phyloP scores from a whole-genome alignment of 805 yeast species.

The Saccharomycopsis fermentans region DNA sequence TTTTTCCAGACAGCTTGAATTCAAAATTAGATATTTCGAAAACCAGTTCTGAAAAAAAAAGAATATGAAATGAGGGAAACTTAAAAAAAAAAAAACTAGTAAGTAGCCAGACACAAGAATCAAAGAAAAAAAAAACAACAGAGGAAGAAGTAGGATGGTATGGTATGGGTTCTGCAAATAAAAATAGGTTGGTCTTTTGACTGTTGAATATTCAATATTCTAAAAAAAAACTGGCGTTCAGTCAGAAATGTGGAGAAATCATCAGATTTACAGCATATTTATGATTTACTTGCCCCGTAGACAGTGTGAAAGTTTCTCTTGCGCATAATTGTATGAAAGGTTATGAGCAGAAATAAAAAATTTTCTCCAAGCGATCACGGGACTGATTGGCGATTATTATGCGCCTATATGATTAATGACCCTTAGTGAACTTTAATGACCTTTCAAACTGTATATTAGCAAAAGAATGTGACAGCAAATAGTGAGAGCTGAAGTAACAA shows the following conservation, averaged over 20 bases:
- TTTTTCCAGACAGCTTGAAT: too few species aligned
- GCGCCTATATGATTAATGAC: too few species aligned
- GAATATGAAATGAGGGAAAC: not conserved
- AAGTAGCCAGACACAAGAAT: too few species aligned
- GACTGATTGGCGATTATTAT: not conserved
- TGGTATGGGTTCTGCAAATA: too few species aligned
- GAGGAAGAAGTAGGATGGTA: too few species aligned
- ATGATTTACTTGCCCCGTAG: not conserved
- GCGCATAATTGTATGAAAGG: not conserved
- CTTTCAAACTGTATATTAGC: not conserved
- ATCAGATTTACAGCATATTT: not conserved
- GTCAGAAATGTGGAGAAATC: slow-evolving; percentile 1
- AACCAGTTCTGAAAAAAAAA: not conserved
- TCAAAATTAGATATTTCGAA: too few species aligned
- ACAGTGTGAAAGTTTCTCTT: not conserved
- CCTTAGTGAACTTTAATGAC: too few species aligned
- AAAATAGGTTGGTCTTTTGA: not conserved
- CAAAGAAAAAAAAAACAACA: not conserved
- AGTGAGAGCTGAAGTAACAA: too few species aligned
- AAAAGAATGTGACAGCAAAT: too few species aligned
- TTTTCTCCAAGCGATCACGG: not conserved
- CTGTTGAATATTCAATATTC: not conserved
- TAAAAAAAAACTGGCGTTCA: not conserved
- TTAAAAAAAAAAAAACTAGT: too few species aligned
- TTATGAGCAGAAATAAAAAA: not conserved